phyloP scores from a whole-genome alignment of 306 rosid genomes.

The Malus sylvestris region DNA sequence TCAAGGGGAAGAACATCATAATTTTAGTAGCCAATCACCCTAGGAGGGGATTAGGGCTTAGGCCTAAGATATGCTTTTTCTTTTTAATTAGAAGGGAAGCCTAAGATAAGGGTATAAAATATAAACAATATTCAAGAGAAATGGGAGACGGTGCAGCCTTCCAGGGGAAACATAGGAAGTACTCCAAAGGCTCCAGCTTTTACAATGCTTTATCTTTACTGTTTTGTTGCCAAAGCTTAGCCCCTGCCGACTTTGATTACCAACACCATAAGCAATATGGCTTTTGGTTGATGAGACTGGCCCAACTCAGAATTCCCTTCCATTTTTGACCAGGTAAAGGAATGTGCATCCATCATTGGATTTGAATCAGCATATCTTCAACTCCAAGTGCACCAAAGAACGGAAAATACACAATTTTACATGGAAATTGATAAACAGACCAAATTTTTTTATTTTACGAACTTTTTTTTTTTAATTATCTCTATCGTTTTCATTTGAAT shows the following conservation, averaged over 20 bases:
- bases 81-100: neutral
- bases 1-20: neutral
- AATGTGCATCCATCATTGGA: constrained; percentile 1
- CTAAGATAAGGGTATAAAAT: neutral
- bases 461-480: no score
- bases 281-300: neutral
- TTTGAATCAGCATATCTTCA: neutral
- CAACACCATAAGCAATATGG: constrained; percentile 11
- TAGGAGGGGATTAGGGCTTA: neutral
- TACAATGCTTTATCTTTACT: constrained; percentile 23
- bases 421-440: no score
- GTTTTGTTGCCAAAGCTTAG: constrained; percentile 19
- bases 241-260: constrained; percentile 25
- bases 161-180: constrained; percentile 17
- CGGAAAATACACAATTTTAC: neutral
- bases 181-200: constrained; percentile 31
- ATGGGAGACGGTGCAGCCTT: neutral
- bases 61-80: neutral
- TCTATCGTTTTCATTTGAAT: no score
- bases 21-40: neutral
- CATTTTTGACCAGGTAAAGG: neutral
- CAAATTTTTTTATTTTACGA: no score
- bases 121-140: neutral
- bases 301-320: neutral
- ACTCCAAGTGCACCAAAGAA: neutral